phyloP scores from a whole-genome alignment of 2,329 filamentous ascomycete genomes.

The Aspergillus arachidicola region DNA sequence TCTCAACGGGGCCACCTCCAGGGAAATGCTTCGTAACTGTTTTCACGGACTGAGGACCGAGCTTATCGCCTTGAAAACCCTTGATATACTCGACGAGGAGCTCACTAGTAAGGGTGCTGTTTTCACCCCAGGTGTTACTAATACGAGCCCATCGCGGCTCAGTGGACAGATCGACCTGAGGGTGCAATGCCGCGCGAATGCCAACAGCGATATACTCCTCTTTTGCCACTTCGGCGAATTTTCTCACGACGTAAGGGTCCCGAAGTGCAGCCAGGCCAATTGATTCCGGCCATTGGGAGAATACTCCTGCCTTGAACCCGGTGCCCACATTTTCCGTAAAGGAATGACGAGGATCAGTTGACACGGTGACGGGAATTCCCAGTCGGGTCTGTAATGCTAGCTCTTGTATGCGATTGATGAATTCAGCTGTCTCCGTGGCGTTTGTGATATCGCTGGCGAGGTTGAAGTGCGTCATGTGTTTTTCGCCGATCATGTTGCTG shows the following conservation, averaged over 20 bases:
- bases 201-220: conserved; percentile 42
- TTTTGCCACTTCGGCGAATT: conserved; percentile 53
- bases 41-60: not conserved
- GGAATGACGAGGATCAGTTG: not conserved
- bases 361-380: not conserved
- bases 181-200: not conserved
- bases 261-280: conserved; percentile 55
- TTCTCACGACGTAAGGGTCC: conserved; percentile 45
- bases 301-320: conserved; percentile 45
- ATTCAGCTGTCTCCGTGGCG: not conserved
- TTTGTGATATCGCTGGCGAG: not conserved
- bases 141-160: not conserved
- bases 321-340: conserved; percentile 32
- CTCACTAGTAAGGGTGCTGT: not conserved
- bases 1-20: not conserved
- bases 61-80: not conserved
- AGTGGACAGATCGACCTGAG: not conserved
- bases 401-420: not conserved
- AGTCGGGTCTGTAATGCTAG: not conserved
- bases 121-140: not conserved
- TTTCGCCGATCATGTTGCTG: not conserved
- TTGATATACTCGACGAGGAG: not conserved
- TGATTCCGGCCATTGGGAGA: conserved; percentile 57
- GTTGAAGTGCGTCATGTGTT: not conserved
- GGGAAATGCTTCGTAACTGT: not conserved